A percentile compares a stretch with the other conserved stretches of the same genome.
Conservation (phyloP, 2,329 filamentous ascomycete genomes). For the Paracorniculantispora psalliotae region DNA sequence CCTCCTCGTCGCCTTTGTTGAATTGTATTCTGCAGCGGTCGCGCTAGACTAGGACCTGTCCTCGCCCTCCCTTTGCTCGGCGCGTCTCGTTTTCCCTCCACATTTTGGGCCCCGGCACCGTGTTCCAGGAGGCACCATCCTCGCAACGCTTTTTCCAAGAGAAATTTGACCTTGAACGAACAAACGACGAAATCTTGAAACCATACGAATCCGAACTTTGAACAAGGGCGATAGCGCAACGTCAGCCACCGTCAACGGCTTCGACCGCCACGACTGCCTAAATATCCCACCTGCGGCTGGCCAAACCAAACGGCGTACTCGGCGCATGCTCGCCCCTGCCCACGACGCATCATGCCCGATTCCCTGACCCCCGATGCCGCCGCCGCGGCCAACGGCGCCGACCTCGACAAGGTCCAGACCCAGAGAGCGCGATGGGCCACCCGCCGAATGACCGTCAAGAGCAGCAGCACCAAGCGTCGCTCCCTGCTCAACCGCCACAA, state of each 20-base stretch:
- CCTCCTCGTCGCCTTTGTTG: neutral
- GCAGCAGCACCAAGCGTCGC: constrained; percentile 71
- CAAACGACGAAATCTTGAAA: neutral
- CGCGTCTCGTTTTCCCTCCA: constrained; percentile 7
- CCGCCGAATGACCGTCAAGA: constrained; percentile 73
- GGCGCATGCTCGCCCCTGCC: constrained; percentile 13
- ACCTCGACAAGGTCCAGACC: constrained; percentile 34
- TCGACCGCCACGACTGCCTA: neutral
- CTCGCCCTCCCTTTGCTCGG: constrained; percentile 3
- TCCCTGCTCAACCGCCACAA: constrained; percentile 76
- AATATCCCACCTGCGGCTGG: constrained; percentile 2
- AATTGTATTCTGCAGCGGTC: constrained; percentile 2
- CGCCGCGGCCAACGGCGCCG: constrained; percentile 17
- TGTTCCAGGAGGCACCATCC: neutral
- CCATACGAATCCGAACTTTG: too few relatives aligned
- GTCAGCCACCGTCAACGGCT: too few relatives aligned
- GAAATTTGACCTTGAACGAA: neutral
- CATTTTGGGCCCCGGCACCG: neutral
- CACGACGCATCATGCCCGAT: constrained; percentile 28
- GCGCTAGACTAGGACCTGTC: neutral
- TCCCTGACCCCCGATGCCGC: constrained; percentile 23
- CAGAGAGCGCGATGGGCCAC: constrained; percentile 94
- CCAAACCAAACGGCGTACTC: constrained; percentile 10
- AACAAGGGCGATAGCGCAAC: too few relatives aligned
- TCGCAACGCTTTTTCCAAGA: neutral